Base-by-base conservation (phyloP, 192 early-diverging fungal species). In the Chytriomyces confervae region DNA sequence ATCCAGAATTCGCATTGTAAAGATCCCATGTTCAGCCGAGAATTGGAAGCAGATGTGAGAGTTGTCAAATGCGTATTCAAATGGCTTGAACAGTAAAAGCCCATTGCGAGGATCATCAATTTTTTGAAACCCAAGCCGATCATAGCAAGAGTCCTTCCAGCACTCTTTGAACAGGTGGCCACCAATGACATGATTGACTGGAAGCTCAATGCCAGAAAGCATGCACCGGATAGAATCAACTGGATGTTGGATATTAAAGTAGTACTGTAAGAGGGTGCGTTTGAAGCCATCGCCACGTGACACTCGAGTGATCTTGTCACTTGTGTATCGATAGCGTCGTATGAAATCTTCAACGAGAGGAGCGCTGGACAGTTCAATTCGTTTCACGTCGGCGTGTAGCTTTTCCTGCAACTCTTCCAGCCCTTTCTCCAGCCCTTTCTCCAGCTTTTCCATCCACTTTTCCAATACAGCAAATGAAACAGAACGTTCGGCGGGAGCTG, bases 121-220 rank as follows among this genome's bases (percentile, higher is more conserved):
- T 16, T 57, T 1, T 57, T n/a, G 53, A 57, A 57, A 57, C n/a
- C 53, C 53, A n/a, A 57, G 53, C 11, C 53, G 53, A n/a, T 57
- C 53, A n/a, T 16, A 57, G n/a, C 53, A 57, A n/a, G 53, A 57
- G n/a, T 57, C 53, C 53, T 57, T 57, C 53, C 53, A 57, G n/a
- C 53, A 16, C 53, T n/a, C 11, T 57, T 27, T 0, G 24, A 27
- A 27, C 24, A 27, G 24, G 0, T 27, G 24, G 0, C 24, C 24
- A 27, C 24, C 24, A 27, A 27, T 27, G 24, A 27, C 24, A 27
- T 16, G n/a, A 57, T 57, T 11, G 13, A 57, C 53, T n/a, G 53
- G 11, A 57, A 16, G 53, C 53, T 57, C 53, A 16, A 57, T 57
- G 13, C 13, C n/a, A 16, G n/a, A 57, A 57, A n/a, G 53, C 13